phyloP scores from a whole-genome alignment of 2,329 filamentous ascomycete genomes.

The Moelleriella libera region DNA sequence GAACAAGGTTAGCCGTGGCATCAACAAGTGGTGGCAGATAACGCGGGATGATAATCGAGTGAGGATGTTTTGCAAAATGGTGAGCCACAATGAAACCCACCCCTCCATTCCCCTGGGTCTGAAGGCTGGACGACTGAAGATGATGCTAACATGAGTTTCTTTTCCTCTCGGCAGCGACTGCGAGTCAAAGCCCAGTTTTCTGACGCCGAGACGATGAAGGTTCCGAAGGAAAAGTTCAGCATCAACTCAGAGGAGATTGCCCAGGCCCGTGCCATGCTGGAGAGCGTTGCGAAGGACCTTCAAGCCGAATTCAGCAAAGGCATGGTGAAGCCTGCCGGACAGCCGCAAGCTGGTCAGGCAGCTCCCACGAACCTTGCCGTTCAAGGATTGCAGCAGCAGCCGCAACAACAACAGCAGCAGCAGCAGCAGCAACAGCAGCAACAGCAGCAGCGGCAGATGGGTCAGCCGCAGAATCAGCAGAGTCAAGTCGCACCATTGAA shows the following conservation, averaged over 20 bases:
- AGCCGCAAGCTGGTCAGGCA: constrained; percentile 11
- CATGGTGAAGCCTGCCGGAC: constrained; percentile 11
- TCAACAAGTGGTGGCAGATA: constrained; percentile 32
- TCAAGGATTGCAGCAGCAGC: constrained; percentile 2
- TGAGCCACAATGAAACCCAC: constrained; percentile 18
- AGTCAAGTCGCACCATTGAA: constrained; percentile 21
- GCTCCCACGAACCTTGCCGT: constrained; percentile 13
- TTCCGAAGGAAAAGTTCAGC: constrained; percentile 33
- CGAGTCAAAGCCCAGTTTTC: constrained; percentile 39
- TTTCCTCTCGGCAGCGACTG: constrained; percentile 30
- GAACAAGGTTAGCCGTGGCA: constrained; percentile 26
- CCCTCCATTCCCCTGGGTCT: background rate
- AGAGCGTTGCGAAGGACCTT: constrained; percentile 36
- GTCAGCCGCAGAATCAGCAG: background rate
- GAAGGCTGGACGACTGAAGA: background rate
- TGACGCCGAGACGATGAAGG: constrained; percentile 30
- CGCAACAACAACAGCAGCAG: constrained; percentile 11
- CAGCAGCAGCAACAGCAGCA: constrained; percentile 17
- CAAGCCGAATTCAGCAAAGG: constrained; percentile 14
- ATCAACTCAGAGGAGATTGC: constrained; percentile 38
- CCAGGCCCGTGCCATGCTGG: constrained; percentile 29
- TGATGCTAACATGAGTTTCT: constrained; percentile 2
- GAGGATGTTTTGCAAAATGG: constrained; percentile 36
- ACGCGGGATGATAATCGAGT: constrained; percentile 35
- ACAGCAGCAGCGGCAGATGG: constrained; percentile 10